Conservation (phyloP, 2,329 filamentous ascomycete species). For the Ceratocystiopsis sp. region DNA sequence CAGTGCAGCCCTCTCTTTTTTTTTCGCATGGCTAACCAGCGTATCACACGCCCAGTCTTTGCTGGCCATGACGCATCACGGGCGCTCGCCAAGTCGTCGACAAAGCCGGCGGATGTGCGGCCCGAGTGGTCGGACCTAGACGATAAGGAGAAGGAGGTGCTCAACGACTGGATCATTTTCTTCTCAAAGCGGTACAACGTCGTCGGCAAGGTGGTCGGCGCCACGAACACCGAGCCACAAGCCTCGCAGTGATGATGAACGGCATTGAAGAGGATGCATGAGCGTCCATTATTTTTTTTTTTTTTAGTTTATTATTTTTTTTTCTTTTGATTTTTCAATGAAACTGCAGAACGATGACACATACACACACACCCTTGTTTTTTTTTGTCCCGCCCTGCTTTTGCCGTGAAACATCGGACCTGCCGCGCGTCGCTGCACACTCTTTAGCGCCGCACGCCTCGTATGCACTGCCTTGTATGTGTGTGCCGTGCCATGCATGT, state of each 20-base stretch:
- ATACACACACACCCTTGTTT: background rate
- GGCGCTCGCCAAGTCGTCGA: constrained; percentile 70
- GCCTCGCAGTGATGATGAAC: background rate
- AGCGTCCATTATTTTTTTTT: too few relatives aligned
- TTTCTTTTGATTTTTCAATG: background rate
- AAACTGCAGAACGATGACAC: background rate
- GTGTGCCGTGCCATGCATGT: too few relatives aligned
- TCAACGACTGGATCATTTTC: constrained; percentile 90
- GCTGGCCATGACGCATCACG: constrained; percentile 92
- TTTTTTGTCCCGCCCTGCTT: background rate
- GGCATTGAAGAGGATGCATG: too few relatives aligned
- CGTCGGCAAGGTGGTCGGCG: constrained; percentile 48
- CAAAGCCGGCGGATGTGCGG: constrained; percentile 66
- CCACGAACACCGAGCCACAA: constrained; percentile 34
- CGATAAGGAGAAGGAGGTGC: constrained; percentile 68
- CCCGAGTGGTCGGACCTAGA: constrained; percentile 69
- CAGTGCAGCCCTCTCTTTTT: background rate
- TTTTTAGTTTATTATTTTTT: background rate
- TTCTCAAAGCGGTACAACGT: constrained; percentile 96
- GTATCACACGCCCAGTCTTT: constrained; percentile 48
- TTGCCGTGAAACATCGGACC: background rate
- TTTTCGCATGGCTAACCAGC: too few relatives aligned
- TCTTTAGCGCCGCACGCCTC: too few relatives aligned
- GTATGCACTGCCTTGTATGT: too few relatives aligned
- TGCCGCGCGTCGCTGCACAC: too few relatives aligned